Conservation (phyloP, 345 rosid genomes). For the Mangifera indica region DNA sequence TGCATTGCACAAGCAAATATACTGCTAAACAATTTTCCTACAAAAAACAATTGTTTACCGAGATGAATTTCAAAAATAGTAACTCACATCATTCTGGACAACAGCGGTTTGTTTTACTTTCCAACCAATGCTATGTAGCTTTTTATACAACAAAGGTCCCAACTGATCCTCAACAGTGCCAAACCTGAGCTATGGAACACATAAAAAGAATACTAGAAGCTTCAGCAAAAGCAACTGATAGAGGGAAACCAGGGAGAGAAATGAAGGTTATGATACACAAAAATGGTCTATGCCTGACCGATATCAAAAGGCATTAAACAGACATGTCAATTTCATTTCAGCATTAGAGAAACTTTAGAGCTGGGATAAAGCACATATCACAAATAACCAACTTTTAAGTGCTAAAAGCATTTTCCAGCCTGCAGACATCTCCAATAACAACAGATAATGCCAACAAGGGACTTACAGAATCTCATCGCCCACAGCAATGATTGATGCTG, state of each 20-base stretch:
- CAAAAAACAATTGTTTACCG: not conserved
- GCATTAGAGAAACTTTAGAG: not conserved
- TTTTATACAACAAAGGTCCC: slow-evolving; percentile 69
- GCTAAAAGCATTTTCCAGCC: slow-evolving; percentile 6
- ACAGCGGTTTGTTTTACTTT: slow-evolving; percentile 55
- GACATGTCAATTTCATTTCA: not conserved
- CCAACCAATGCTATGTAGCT: slow-evolving; percentile 83
- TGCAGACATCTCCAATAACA: not conserved
- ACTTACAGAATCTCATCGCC: slow-evolving; percentile 99
- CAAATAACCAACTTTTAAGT: not conserved
- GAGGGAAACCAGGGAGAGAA: not conserved
- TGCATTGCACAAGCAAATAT: not conserved
- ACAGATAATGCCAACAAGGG: slow-evolving; percentile 30
- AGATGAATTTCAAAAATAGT: slow-evolving; percentile 14
- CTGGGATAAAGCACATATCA: not conserved
- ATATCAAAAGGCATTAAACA: not conserved
- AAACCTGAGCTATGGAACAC: slow-evolving; percentile 98
- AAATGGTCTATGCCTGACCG: not conserved
- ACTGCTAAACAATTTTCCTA: not conserved
- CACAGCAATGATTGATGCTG: slow-evolving; percentile 71
- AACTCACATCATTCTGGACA: slow-evolving; percentile 85
- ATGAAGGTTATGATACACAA: not conserved
- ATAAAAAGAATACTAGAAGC: slow-evolving; percentile 34
- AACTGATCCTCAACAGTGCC: slow-evolving; percentile 92
- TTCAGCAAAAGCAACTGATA: slow-evolving; percentile 27